Conservation (phyloP, 441 rosid genomes). For the Bocquillonia castaneifolia region DNA sequence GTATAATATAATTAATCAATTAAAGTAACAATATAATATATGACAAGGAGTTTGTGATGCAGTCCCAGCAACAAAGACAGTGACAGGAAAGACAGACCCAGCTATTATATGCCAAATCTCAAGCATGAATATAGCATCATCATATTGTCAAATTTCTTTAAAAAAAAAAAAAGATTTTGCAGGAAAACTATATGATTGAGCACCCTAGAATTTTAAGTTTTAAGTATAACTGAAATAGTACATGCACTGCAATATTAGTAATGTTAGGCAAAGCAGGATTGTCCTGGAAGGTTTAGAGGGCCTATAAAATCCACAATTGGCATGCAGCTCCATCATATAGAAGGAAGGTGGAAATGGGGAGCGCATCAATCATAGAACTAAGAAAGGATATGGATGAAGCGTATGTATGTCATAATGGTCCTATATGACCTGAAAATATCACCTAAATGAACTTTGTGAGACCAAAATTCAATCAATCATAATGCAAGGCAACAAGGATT, state of each 20-base stretch:
- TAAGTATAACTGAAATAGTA: neutral
- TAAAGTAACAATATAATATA: neutral
- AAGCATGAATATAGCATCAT: neutral
- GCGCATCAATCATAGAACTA: neutral
- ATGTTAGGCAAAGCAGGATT: neutral
- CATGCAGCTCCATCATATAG: neutral
- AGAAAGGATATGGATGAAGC: neutral
- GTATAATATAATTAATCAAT: slow-evolving; percentile 2
- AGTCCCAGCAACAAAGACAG: neutral
- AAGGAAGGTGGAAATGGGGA: neutral
- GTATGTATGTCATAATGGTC: neutral
- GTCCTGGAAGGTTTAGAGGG: neutral
- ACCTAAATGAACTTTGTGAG: neutral
- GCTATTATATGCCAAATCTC: neutral
- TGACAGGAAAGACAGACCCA: neutral
- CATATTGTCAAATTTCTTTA: neutral
- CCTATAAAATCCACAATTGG: neutral
- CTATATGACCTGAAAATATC: neutral
- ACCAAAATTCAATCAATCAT: neutral
- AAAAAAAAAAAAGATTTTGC: too few species aligned
- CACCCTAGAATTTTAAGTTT: neutral
- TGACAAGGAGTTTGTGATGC: slow-evolving; percentile 1
- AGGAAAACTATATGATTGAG: neutral
- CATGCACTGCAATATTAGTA: neutral
- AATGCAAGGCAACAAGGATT: neutral